A percentile compares a stretch with the other conserved stretches of the same genome.
phyloP scores from a whole-genome alignment of 345 rosid genomes.

The Camelina hispida region DNA sequence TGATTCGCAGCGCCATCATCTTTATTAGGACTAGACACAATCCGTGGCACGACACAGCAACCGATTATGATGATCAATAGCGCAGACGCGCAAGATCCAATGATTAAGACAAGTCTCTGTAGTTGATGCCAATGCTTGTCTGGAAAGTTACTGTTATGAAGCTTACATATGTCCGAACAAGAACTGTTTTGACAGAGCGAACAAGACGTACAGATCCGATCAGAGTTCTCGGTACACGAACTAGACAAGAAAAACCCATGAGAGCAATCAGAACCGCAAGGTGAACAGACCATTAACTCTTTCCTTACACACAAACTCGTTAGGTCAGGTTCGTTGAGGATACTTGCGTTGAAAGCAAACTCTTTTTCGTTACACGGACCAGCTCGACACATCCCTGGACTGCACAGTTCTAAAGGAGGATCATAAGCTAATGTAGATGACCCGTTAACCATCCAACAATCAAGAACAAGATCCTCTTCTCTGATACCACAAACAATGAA shows the following conservation, averaged over 20 bases:
- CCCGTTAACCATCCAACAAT: constrained; percentile 75
- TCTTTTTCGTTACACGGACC: constrained; percentile 58
- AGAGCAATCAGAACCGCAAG: constrained; percentile 81
- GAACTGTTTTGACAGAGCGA: constrained; percentile 96
- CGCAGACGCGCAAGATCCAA: constrained; percentile 55
- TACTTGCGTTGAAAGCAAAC: constrained; percentile 87
- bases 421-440: constrained; percentile 54
- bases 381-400: constrained; percentile 79
- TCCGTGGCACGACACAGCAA: constrained; percentile 58
- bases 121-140: constrained; percentile 59
- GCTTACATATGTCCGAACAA: constrained; percentile 68
- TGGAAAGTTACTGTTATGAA: constrained; percentile 48
- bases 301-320: constrained; percentile 68
- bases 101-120: constrained; percentile 49
- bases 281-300: constrained; percentile 72
- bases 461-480: constrained; percentile 86
- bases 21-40: constrained; percentile 44
- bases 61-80: constrained; percentile 52
- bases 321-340: constrained; percentile 74
- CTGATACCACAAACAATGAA: constrained; percentile 74
- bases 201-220: constrained; percentile 79
- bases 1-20: constrained; percentile 53
- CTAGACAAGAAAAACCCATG: constrained; percentile 83
- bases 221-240: constrained; percentile 64
- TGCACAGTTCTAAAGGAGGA: constrained; percentile 87